Evolutionary conservation across 148 eudicot genomes (phyloP), one percentile per base, ranked within the genome.

Genomic region (Vaccinium corymbosum): DNA sequence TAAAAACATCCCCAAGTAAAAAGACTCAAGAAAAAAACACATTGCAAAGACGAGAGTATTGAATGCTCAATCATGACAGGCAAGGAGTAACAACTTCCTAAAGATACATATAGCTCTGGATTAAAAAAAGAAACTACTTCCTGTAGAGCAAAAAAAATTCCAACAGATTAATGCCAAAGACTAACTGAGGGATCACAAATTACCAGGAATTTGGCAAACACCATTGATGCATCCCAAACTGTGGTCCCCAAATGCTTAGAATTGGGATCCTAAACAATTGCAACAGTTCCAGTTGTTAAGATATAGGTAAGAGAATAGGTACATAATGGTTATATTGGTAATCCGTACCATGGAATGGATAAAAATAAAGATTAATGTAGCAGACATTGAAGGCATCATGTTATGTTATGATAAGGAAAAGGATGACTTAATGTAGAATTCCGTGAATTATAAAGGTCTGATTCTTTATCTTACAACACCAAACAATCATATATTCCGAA

Each of bases 161-260:
- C 72, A 80, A 35, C 35, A 22, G 25, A 27, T 32, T 35, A 71
- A 64, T 19, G 74, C 61, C n/a, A 79, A 79, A 32, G 53, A 64
- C 25, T 46, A 14, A 50, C 52, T n/a, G 35, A 59, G 50, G 70
- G 82, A 78, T 66, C 15, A 64, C 35, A 49, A 20, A 64, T 79
- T 91, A 95, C 98, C 98, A 95, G 88, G 90, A 87, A 95, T 89
- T 95, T 95, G 81, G 87, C 95, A 88, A 95, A 88, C 78, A 94
- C 98, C 98, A 95, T 90, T 66, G 98, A 95, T 27, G 98, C 94
- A 90, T 95, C 98, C 98, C 98, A 95, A 70, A 95, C 98, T 20
- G 98, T 95, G 77, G 98, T 95, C 52, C 98, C 98, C 82, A 94
- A 87, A 86, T 95, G 98, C 87, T 94, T 94, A 82, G 98, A 95